Base-by-base conservation (phyloP, 495 filamentous ascomycete genomes). In the Diplogelasinospora grovesii region DNA sequence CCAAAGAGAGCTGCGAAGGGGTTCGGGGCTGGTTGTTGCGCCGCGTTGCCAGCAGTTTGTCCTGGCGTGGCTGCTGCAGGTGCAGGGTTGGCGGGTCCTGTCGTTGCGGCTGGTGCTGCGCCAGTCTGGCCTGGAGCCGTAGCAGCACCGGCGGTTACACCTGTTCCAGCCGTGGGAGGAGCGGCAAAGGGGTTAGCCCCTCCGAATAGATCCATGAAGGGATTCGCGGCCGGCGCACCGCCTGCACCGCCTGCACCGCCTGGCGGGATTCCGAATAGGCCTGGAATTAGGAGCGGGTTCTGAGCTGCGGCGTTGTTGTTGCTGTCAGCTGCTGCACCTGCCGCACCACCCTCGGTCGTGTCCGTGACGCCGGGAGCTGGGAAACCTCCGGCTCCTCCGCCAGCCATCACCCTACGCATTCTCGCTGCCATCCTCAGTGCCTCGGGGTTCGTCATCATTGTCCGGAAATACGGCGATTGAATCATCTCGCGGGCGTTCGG, bases 381-480 rank as follows among this genome's bases (percentile, higher is more conserved):
- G 54, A 98, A 95, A 64, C 32, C 67, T 57, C 45, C 54, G 6
- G 47, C 48, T 9, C 61, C 65, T 18, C 55, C 59, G 22, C 79
- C 81, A 35, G 78, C 74, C 69, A 92, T 77, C 22, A 72, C 68
- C 42, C 83, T 71, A 47, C 85, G 81, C 76, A 97, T 81, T 40
- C 85, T 78, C 28, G 85, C 71, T 46, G 88, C 85, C 49, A 82
- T 77, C 27, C 90, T 74, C 16, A 97, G 69, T 18, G 82, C 77
- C 11, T 85, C 79, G 19, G 93, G 93, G 52, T 93, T 87, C n/a
- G 89, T 90, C 75, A 99, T 81, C 87, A 97, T 94, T 14, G 85
- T 75, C 44, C 93, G 78, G 56, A 96, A 89, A 38, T 85, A 74
- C 0, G 89, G 87, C 18, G 85, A 89, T 42, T 84, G 77, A 52